Percentiles rank a stretch among this genome's conserved stretches.
Conservation (phyloP, 352 stramenopile species). For the Phytophthora hibernalis region DNA sequence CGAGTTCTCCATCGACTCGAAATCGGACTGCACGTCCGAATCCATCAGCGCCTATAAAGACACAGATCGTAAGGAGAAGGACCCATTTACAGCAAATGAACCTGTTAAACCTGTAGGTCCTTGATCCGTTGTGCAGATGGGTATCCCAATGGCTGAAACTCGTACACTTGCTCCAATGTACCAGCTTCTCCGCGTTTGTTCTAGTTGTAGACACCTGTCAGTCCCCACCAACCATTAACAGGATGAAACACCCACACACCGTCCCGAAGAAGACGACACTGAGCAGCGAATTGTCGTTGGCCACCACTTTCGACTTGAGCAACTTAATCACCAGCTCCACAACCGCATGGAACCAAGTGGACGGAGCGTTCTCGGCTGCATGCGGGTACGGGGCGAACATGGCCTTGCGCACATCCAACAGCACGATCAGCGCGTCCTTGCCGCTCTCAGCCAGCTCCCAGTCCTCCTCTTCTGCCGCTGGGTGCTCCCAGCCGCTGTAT, state of each 20-base stretch:
- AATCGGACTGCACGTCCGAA: constrained; percentile 49
- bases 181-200: constrained; percentile 66
- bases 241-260: constrained; percentile 33
- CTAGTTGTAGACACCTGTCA: constrained; percentile 25
- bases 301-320: constrained; percentile 82
- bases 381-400: constrained; percentile 68
- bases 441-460: constrained; percentile 65
- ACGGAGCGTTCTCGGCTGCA: constrained; percentile 22
- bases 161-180: constrained; percentile 73
- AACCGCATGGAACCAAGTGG: constrained; percentile 79
- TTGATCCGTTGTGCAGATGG: constrained; percentile 79
- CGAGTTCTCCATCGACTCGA: constrained; percentile 64
- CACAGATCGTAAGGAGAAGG: constrained; percentile 2
- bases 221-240: background rate
- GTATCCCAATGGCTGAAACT: constrained; percentile 80
- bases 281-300: constrained; percentile 80
- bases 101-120: constrained; percentile 52
- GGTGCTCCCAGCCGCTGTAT: constrained; percentile 13
- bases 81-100: no score
- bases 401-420: constrained; percentile 71
- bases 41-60: constrained; percentile 52
- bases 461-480: constrained; percentile 56
- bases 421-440: constrained; percentile 80
- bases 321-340: constrained; percentile 74
- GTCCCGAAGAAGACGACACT: constrained; percentile 83